Conservation (phyloP, 2,329 filamentous ascomycete genomes). For the Iodosphaeria phyllophila region DNA sequence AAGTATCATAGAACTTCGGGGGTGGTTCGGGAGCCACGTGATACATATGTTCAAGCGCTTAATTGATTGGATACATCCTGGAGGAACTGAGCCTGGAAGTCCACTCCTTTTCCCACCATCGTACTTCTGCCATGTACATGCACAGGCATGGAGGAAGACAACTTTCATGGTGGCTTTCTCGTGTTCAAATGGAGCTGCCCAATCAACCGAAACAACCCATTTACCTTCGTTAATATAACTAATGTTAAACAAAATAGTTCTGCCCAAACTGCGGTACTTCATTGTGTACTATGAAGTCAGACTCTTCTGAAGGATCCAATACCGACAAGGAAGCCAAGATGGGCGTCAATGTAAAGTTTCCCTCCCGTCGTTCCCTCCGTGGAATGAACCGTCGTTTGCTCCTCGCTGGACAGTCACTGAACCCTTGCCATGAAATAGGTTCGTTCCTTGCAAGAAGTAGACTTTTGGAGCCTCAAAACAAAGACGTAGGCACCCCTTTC, state of each 20-base stretch:
- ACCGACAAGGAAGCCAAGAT: slow-evolving; percentile 12
- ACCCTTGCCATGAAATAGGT: no score
- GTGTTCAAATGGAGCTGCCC: no score
- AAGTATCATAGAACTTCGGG: no score
- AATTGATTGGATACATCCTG: no score
- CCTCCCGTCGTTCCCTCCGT: not conserved
- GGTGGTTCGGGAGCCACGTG: no score
- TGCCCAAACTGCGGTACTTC: slow-evolving; percentile 30
- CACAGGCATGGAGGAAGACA: not conserved
- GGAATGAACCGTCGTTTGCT: no score
- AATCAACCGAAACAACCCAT: no score
- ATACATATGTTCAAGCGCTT: no score
- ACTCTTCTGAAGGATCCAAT: slow-evolving; percentile 7
- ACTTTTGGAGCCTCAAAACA: slow-evolving; percentile 20
- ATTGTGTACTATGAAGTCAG: slow-evolving; percentile 16
- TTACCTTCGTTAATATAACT: no score
- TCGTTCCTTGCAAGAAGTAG: slow-evolving; percentile 22
- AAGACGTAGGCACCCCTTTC: not conserved
- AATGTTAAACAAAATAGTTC: slow-evolving; percentile 18
- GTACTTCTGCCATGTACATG: not conserved
- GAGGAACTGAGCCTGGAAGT: no score
- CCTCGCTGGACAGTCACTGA: no score
- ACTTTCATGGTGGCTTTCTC: no score
- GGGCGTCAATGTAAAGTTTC: slow-evolving; percentile 24
- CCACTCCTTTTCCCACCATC: not conserved